Evolutionary conservation across 1,284 basidiomycete genomes (phyloP).

Genomic region (Takashimella tepidaria): DNA sequence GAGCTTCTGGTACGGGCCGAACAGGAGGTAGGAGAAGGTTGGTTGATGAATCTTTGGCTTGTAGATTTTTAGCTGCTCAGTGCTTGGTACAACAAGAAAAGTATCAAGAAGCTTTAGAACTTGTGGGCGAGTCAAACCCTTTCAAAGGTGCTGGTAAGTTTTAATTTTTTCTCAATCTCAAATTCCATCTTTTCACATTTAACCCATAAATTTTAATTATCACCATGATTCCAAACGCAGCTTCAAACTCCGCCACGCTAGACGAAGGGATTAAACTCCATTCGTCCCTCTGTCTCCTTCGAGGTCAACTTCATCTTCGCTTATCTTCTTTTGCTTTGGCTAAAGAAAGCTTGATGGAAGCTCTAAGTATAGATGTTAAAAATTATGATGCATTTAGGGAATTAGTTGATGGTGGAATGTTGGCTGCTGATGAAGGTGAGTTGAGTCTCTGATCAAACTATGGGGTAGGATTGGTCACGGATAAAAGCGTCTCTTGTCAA

Average conservation of each 20-base stretch:
- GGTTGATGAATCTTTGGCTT: conserved; percentile 86
- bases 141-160: conserved; percentile 59
- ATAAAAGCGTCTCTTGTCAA: background rate
- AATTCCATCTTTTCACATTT: too few species aligned
- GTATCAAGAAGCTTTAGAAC: conserved; percentile 86
- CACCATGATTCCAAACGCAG: too few species aligned
- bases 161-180: background rate
- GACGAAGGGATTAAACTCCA: conserved; percentile 93
- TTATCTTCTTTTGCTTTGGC: conserved; percentile 83
- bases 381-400: conserved; percentile 95
- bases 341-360: conserved; percentile 91
- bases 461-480: background rate
- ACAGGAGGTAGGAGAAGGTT: conserved; percentile 45
- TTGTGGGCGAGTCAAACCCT: conserved; percentile 86
- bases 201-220: too few species aligned
- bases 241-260: conserved; percentile 56
- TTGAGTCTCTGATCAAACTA: conserved; percentile 4
- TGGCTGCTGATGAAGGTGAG: conserved; percentile 83
- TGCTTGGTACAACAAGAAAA: conserved; percentile 90
- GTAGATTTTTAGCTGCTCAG: conserved; percentile 88
- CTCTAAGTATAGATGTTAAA: conserved; percentile 88
- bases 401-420: conserved; percentile 86
- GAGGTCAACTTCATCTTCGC: conserved; percentile 90
- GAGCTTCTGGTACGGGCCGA: conserved; percentile 1
- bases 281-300: conserved; percentile 89